Evolutionary conservation across 2,329 filamentous ascomycete species (phyloP), one percentile per base, ranked within the genome.

Genomic region (Herpotrichia juniperi): DNA sequence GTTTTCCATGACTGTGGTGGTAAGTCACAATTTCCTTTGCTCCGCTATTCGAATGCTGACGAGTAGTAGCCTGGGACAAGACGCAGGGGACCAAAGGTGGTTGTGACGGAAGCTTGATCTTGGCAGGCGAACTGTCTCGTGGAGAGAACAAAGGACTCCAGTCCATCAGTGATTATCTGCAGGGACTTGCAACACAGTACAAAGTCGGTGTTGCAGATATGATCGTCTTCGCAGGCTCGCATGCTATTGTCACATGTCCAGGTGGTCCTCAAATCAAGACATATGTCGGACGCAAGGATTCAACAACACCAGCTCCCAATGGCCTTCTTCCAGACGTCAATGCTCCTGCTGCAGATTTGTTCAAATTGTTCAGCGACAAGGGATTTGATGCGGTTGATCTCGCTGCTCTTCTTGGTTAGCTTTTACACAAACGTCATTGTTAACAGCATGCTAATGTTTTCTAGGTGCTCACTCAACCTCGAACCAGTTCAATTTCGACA

Each of bases 191-290:
- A 46, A 55, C 57, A 21, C 67, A 73, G 47, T 77, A 76, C 47
- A 63, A 70, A 14, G 72, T 81, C 21, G 65, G 71, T n/a, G 77
- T 79, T 54, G 81, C 81, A n/a, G 81, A 83, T 63, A 64, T 83
- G 42, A 46, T 56, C 32, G 67, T 75, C 9, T 59, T 61, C 46
- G 57, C 58, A 22, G 56, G 56, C 14, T 50, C 47, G 16, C 71
- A 78, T 21, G 80, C 77, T 3, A 76, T 78, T 3, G 75, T 79
- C 1, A 72, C 74, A 26, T 81, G 81, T 48, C 76, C 80, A 1
- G 66, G 79, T 8, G 81, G 81, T 0, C 80, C 80, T 5, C 73
- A 73, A 7, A 76, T 82, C 24, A 66, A 73, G n/a, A 75, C 75
- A 19, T 78, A 76, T 52, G 74, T 79, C 4, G 80, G 81, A 17